These are phyloP conservation scores for Ceratocystis smalleyi DNA, from an alignment of 2,329 filamentous ascomycete genomes.

Conservation along the genomic window DNA sequence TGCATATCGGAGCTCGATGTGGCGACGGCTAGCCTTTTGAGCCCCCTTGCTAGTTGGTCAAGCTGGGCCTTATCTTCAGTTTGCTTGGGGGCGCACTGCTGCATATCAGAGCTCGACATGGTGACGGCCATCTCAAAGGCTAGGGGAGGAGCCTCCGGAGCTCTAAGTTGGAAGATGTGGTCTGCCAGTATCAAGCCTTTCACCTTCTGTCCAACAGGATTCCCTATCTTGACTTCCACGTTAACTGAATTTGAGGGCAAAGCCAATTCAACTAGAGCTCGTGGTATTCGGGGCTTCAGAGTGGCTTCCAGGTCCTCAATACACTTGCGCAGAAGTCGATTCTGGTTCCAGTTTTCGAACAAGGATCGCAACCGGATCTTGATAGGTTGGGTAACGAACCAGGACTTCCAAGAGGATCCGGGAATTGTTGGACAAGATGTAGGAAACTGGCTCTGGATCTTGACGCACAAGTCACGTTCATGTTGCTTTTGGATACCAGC, in stretches of 20 bases:
- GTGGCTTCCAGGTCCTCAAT: neutral
- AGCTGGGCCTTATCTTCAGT: no score
- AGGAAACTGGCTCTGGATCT: neutral
- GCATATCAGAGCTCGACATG: neutral
- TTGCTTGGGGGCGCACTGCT: neutral
- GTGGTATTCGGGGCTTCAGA: neutral
- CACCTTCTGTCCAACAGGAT: neutral
- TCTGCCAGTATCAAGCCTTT: neutral
- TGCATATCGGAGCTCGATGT: no score
- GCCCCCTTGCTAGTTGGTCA: no score
- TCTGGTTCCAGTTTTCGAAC: neutral
- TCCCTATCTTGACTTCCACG: neutral
- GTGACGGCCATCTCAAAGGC: neutral
- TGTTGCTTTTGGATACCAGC: neutral
- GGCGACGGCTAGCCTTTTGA: no score
- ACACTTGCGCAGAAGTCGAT: neutral
- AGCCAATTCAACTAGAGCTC: fast-evolving
- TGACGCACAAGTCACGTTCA: neutral
- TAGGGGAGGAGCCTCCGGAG: neutral
- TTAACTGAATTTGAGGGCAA: neutral
- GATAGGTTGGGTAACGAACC: neutral
- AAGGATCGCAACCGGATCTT: fast-evolving
- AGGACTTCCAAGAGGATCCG: neutral
- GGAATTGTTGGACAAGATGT: neutral
- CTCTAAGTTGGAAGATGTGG: neutral